Conservation (phyloP, 345 rosid species). For the Ceriops zippeliana region DNA sequence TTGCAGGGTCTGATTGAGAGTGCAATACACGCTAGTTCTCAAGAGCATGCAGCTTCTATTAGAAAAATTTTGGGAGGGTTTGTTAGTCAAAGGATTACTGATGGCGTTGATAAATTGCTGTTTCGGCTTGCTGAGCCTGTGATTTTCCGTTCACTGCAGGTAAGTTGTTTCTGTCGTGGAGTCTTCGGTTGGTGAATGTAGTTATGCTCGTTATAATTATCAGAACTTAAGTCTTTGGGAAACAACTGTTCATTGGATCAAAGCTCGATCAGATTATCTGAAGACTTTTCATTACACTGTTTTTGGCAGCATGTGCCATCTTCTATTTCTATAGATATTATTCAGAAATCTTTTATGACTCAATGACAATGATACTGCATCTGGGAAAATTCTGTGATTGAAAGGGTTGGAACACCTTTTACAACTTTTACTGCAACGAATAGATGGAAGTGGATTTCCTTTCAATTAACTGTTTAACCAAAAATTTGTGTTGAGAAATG, state of each 20-base stretch:
- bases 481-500: too few species aligned
- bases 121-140: constrained; percentile 82
- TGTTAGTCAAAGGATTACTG: constrained; percentile 60
- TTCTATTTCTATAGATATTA: not conserved
- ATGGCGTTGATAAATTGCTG: constrained; percentile 81
- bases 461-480: not conserved
- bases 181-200: not conserved
- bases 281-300: not conserved
- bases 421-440: not conserved
- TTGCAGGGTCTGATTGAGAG: constrained; percentile 69
- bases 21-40: constrained; percentile 57
- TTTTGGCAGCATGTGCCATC: not conserved
- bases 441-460: not conserved
- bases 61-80: constrained; percentile 82
- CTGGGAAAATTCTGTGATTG: too few species aligned
- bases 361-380: not conserved
- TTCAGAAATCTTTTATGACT: not conserved
- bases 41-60: constrained; percentile 55
- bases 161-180: constrained; percentile 16
- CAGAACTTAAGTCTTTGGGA: not conserved
- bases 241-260: not conserved
- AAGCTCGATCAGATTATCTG: not conserved
- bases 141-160: constrained; percentile 87
- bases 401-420: too few species aligned
- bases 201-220: not conserved